Evolutionary conservation across 257 asterid species (phyloP), one percentile per base, ranked within the genome.

Genomic region (Salvia miltiorrhiza): DNA sequence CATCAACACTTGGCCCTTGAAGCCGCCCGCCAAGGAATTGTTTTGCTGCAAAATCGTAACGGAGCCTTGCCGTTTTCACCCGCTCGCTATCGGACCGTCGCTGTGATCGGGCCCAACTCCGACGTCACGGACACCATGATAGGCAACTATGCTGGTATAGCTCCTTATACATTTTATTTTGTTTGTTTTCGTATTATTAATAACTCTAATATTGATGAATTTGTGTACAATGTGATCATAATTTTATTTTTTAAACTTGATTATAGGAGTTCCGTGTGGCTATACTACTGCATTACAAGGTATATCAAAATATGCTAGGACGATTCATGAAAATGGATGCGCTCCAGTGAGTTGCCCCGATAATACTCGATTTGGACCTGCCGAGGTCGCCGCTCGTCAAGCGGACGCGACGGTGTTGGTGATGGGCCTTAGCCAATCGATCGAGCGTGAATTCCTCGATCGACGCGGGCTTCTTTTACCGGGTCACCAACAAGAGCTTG

Each of bases 21-120:
- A 78, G 96, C 99, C 2, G 99, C 99, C 72, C 94, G 85, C 7
- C 97, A 93, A 87, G 97, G 97, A 14, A 85, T 90, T 0, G 99
- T 93, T 41, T 79, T 90, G 28, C 85, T 93, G 2, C 86, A 83
- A 63, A 93, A 90, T 16, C 82, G 81, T 3, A 85, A 90, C 17
- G 79, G 87, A 45, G 73, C 93, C 4, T 63, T 93, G 0, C 99
- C 99, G 0, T 47, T 93, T 52, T 90, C 95, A 40, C 58, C 87
- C n/a, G 59, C 58, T 0, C 74, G 67, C 3, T 76, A 82, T 17
- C 81, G 77, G 2, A 80, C 81, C 0, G 67, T 93, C 16, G 96
- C 99, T 0, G 96, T 93, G 20, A 83, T 93, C 17, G 99, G 99
- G 67, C 99, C 99, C 69, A 87, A 90, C 63, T 83, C 97, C 3